A percentile compares a stretch with the other conserved stretches of the same genome.
These are phyloP conservation scores for Forsythia suspensa DNA, from an alignment of 257 asterid genomes.

Conservation along the genomic window DNA sequence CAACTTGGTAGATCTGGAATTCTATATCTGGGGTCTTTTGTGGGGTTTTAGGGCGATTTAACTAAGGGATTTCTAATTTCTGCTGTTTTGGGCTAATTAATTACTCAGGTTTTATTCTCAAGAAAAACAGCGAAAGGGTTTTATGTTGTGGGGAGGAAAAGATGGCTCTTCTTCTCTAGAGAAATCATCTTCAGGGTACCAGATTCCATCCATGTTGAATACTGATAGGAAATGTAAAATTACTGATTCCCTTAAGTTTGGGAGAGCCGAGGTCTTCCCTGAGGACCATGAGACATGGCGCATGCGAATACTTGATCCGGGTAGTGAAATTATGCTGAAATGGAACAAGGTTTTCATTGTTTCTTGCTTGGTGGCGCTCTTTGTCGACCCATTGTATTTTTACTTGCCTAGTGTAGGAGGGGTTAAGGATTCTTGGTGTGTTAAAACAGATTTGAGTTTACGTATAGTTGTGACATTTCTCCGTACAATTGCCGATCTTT, in stretches of 20 bases:
- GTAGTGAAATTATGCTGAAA: conserved; percentile 78
- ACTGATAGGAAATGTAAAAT: conserved; percentile 49
- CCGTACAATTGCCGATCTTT: conserved; percentile 84
- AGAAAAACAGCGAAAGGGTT: conserved; percentile 54
- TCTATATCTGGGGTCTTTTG: not conserved
- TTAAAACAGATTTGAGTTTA: conserved; percentile 68
- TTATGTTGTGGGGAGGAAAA: conserved; percentile 53
- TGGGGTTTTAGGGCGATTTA: not conserved
- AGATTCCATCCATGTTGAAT: conserved; percentile 37
- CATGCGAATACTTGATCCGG: conserved; percentile 82
- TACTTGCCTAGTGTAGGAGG: conserved; percentile 82
- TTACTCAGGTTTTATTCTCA: conserved; percentile 70
- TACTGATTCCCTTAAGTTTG: conserved; percentile 47
- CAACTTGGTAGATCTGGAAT: not conserved
- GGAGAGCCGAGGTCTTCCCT: conserved; percentile 55
- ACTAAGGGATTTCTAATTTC: conserved; percentile 24
- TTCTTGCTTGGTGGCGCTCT: conserved; percentile 81
- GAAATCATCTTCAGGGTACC: conserved; percentile 45
- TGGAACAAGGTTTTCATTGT: conserved; percentile 92
- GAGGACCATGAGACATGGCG: conserved; percentile 59
- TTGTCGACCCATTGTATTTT: conserved; percentile 83
- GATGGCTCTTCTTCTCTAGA: conserved; percentile 38
- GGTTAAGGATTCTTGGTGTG: conserved; percentile 57
- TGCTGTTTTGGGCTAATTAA: conserved; percentile 26
- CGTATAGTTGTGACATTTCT: conserved; percentile 77